Evolutionary conservation across 2,329 filamentous ascomycete genomes (phyloP).

Genomic region (Aureobasidium sp.): DNA sequence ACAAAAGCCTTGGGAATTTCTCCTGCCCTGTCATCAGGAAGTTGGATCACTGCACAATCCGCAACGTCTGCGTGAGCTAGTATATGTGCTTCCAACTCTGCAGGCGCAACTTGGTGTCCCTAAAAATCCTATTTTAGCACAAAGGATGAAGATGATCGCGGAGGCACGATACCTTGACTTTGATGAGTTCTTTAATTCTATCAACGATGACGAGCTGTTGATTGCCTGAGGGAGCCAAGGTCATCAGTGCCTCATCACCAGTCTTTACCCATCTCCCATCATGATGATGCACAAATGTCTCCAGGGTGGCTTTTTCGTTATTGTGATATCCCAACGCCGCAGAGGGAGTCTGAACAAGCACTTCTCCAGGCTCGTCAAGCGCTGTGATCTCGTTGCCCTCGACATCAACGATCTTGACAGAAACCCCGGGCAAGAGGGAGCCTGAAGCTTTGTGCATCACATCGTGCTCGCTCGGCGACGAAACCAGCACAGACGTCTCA

Average conservation of each 20-base stretch:
- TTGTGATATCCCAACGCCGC: conserved; percentile 33
- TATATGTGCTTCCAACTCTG: too few relatives aligned
- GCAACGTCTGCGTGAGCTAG: too few relatives aligned
- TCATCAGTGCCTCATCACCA: conserved; percentile 54
- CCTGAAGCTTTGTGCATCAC: too few relatives aligned
- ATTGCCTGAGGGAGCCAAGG: conserved; percentile 57
- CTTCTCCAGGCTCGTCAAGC: too few relatives aligned
- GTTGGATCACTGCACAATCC: conserved; percentile 50
- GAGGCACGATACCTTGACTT: conserved; percentile 54
- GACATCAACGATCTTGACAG: too few relatives aligned
- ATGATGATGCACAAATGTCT: conserved; percentile 51
- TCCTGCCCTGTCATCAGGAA: conserved; percentile 49
- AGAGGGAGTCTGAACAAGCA: too few relatives aligned
- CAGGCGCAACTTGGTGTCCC: conserved; percentile 53
- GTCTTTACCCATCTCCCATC: conserved; percentile 50
- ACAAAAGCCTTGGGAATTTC: conserved; percentile 54
- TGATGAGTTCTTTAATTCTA: conserved; percentile 62
- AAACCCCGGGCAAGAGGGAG: too few relatives aligned
- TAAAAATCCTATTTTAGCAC: too few relatives aligned
- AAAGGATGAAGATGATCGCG: too few relatives aligned
- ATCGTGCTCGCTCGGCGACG: too few relatives aligned
- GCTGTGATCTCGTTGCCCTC: too few relatives aligned
- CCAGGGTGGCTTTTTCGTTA: conserved; percentile 29
- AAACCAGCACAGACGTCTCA: too few relatives aligned
- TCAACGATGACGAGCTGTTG: conserved; percentile 59